Base-by-base conservation (phyloP, 2,329 filamentous ascomycete species). In the Neobulgaria alba region DNA sequence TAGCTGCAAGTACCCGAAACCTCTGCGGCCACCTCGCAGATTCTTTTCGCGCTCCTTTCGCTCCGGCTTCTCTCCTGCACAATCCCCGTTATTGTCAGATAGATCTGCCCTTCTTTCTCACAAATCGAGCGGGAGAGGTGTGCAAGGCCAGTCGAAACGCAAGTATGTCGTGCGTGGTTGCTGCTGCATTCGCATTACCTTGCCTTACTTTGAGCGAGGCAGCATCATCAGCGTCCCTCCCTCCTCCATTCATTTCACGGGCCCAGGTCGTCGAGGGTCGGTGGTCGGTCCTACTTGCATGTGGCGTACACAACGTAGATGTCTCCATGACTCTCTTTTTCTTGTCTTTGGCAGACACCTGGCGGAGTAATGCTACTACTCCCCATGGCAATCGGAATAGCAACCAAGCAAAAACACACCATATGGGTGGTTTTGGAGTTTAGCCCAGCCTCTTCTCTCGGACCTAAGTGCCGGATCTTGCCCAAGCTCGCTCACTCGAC, bases 41-140 rank as follows among this genome's bases (percentile, higher is more conserved):
- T n/a, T n/a, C n/a, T n/a, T n/a, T n/a, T n/a, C n/a, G n/a, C n/a
- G n/a, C n/a, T n/a, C n/a, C n/a, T n/a, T 38, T 39, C 41, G 36
- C 47, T 37, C 46, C 41, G 45, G 39, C 46, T 42, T 47, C 23
- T 26, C 23, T 26, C 36, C 44, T 54, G 51, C 51, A 52, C 45
- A 41, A 54, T 53, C 47, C 23, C 23, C 23, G 49, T 54, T 53
- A 46, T 48, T n/a, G n/a, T n/a, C n/a, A n/a, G n/a, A n/a, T 43
- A 52, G 47, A 54, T 53, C 48, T 52, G 40, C 48, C 33, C 50
- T 46, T 36, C n/a, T n/a, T n/a, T n/a, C n/a, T n/a, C n/a, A n/a
- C n/a, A n/a, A 41, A 47, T 50, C 48, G 44, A 54, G 39, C n/a
- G n/a, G n/a, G n/a, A n/a, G n/a, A n/a, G n/a, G n/a, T n/a, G n/a